Conservation (phyloP, 164 flowering plant species). For the Litsea cubeba region DNA sequence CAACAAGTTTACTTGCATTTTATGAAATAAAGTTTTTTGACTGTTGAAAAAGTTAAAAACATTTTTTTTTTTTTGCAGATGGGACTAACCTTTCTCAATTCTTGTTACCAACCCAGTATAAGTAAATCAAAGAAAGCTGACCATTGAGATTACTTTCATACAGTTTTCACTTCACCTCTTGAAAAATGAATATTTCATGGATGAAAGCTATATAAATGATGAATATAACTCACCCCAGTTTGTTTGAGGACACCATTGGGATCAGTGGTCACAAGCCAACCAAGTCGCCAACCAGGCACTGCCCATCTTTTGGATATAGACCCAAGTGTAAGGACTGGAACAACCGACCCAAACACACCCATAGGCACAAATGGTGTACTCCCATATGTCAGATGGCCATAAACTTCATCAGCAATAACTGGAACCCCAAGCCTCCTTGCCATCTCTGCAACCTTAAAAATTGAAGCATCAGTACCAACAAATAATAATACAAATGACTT, state of each 20-base stretch:
- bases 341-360: constrained; percentile 78
- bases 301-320: constrained; percentile 94
- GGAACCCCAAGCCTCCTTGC: constrained; percentile 57
- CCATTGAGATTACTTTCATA: too few species aligned
- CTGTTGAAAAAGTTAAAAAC: too few species aligned
- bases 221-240: constrained; percentile 44
- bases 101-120: too few species aligned
- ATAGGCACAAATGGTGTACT: constrained; percentile 74
- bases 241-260: constrained; percentile 55
- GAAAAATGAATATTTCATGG: too few species aligned
- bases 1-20: too few species aligned
- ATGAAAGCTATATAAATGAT: too few species aligned
- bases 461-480: too few species aligned
- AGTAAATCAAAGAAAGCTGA: too few species aligned
- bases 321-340: constrained; percentile 84
- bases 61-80: too few species aligned
- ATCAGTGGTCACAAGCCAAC: constrained; percentile 80
- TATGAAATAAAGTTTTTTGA: too few species aligned
- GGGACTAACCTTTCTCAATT: too few species aligned
- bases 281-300: constrained; percentile 96
- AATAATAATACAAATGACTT: not conserved
- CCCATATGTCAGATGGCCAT: constrained; percentile 83
- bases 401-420: constrained; percentile 93
- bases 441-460: constrained; percentile 64
- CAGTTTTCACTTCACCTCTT: too few species aligned